Evolutionary conservation across 2,329 filamentous ascomycete genomes (phyloP).

Genomic region (Niveomyces coronatus): DNA sequence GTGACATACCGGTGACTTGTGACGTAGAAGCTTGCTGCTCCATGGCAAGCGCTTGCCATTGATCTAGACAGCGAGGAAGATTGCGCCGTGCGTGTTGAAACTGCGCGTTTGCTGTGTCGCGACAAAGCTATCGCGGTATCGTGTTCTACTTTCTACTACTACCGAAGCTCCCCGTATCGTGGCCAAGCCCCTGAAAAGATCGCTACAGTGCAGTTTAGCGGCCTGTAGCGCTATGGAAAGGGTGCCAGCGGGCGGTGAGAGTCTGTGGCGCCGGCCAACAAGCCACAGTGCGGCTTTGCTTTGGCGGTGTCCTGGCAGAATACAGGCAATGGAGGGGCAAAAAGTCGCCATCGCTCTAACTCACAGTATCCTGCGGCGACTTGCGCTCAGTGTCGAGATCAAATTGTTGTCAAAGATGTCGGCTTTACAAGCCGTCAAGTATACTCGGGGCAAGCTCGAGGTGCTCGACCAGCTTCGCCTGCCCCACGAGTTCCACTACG

Average conservation of each 20-base stretch:
- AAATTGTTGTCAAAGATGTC: no score
- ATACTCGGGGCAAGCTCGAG: constrained; percentile 58
- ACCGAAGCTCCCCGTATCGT: not conserved
- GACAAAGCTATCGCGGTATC: not conserved
- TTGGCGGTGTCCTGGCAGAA: constrained; percentile 17
- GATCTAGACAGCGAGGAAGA: not conserved
- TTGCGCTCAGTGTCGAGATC: no score
- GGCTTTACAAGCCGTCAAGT: constrained; percentile 68
- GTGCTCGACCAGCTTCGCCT: constrained; percentile 78
- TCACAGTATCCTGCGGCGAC: no score
- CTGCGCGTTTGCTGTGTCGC: not conserved
- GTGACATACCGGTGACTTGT: constrained; percentile 60
- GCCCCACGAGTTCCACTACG: constrained; percentile 71
- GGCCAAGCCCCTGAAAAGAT: constrained; percentile 1
- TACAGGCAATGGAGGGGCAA: constrained; percentile 11
- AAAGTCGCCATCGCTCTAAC: not conserved
- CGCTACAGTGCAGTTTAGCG: not conserved
- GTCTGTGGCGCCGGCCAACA: no score
- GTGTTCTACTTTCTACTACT: not conserved
- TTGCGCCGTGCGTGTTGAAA: constrained; percentile 4
- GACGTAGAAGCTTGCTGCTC: constrained; percentile 60
- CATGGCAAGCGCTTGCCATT: constrained; percentile 32
- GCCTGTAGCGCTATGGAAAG: no score
- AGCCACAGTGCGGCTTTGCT: no score
- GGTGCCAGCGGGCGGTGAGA: constrained; percentile 6